These are phyloP conservation scores for Sporobolus alterniflorus DNA, from an alignment of 202 grass and related monocot species.

Conservation along the genomic window DNA sequence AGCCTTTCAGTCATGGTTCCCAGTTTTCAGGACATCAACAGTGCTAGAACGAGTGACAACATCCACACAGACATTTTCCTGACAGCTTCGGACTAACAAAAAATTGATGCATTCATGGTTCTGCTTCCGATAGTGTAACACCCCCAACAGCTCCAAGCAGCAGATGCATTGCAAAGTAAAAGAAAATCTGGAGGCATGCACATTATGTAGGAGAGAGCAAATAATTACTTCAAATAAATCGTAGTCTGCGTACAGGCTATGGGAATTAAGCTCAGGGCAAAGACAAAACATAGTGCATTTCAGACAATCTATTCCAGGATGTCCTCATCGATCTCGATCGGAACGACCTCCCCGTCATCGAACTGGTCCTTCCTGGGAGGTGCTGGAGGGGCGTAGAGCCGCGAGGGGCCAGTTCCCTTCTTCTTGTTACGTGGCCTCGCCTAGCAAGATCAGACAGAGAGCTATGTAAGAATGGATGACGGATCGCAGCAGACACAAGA, in stretches of 20 bases:
- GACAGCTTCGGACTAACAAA: not conserved
- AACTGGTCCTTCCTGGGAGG: constrained; percentile 65
- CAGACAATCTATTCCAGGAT: constrained; percentile 50
- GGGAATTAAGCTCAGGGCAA: not conserved
- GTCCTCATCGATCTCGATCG: constrained; percentile 58
- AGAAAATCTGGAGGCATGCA: not conserved
- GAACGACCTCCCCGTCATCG: constrained; percentile 49
- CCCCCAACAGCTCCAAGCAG: not conserved
- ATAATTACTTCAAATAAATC: constrained; percentile 17
- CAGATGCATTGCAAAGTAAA: not conserved
- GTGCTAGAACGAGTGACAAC: not conserved
- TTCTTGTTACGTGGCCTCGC: constrained; percentile 65
- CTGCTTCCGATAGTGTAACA: not conserved
- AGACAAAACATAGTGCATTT: constrained; percentile 8
- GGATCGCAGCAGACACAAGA: not conserved
- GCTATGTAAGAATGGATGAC: not conserved
- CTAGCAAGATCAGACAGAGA: constrained; percentile 16
- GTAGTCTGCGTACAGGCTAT: constrained; percentile 33
- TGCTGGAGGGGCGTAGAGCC: constrained; percentile 48
- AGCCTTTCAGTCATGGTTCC: not conserved
- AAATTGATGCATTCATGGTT: not conserved
- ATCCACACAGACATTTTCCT: not conserved
- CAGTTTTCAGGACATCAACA: not conserved
- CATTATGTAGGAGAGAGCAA: not conserved
- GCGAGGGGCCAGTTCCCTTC: constrained; percentile 58